phyloP scores from a whole-genome alignment of 352 stramenopile genomes.

The Phytophthora chlamydospora region DNA sequence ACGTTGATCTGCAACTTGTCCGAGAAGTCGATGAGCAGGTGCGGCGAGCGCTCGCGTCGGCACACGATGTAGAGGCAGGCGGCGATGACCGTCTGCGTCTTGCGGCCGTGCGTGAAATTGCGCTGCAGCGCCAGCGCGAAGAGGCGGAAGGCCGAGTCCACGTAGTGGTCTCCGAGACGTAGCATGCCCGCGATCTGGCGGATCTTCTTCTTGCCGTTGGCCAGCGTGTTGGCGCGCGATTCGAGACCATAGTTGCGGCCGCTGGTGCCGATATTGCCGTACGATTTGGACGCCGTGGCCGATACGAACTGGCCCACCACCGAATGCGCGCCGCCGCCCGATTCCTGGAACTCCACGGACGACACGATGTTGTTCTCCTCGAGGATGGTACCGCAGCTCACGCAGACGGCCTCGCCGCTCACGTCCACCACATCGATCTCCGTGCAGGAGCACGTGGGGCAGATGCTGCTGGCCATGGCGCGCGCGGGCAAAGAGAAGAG shows the following conservation, averaged over 20 bases:
- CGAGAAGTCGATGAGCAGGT: slow-evolving; percentile 99
- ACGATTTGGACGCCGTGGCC: slow-evolving; percentile 90
- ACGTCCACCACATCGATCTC: slow-evolving; percentile 96
- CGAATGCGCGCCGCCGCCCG: slow-evolving; percentile 84
- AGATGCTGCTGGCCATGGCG: slow-evolving; percentile 72
- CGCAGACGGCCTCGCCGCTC: slow-evolving; percentile 87
- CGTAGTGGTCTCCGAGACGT: slow-evolving; percentile 93
- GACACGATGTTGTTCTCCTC: slow-evolving; percentile 99
- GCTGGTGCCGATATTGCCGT: slow-evolving; percentile 86
- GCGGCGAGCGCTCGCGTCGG: slow-evolving; percentile 96
- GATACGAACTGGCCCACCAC: slow-evolving; percentile 98
- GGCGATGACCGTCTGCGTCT: slow-evolving; percentile 96
- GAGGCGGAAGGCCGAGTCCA: slow-evolving; percentile 96
- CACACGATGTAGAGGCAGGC: slow-evolving; percentile 99
- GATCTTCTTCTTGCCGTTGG: slow-evolving; percentile 95
- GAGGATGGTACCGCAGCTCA: slow-evolving; percentile 92
- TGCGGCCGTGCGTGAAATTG: slow-evolving; percentile 97
- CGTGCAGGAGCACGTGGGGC: slow-evolving; percentile 95
- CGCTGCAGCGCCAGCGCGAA: slow-evolving; percentile 96
- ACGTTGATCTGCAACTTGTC: slow-evolving; percentile 98
- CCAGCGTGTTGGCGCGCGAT: slow-evolving; percentile 95
- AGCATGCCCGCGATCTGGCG: slow-evolving; percentile 94
- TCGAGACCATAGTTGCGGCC: slow-evolving; percentile 94
- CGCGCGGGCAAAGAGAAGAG: neutral
- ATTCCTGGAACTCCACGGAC: slow-evolving; percentile 97